phyloP scores from a whole-genome alignment of 2,329 filamentous ascomycete species.

The Cylindrodendrum hubeiense region DNA sequence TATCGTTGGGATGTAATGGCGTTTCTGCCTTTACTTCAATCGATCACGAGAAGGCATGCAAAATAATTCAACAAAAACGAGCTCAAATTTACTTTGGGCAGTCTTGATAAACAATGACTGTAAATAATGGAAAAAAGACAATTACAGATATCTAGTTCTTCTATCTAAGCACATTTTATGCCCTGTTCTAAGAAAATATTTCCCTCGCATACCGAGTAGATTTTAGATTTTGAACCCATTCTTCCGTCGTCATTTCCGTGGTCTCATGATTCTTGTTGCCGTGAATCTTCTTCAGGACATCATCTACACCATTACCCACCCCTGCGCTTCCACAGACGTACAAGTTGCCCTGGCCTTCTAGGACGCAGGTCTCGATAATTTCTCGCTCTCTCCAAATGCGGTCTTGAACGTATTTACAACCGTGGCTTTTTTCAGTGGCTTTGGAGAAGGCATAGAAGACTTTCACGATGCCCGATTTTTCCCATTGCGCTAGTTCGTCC shows the following conservation, averaged over 20 bases:
- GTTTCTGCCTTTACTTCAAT: too few species aligned
- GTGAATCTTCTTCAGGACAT: slow-evolving; percentile 21
- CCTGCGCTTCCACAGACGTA: slow-evolving; percentile 25
- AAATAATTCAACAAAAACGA: too few species aligned
- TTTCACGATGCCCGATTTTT: slow-evolving; percentile 60
- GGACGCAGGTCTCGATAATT: neutral
- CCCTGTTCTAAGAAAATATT: slow-evolving; percentile 13
- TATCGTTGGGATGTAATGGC: too few species aligned
- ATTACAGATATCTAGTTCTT: too few species aligned
- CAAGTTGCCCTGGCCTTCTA: slow-evolving; percentile 11
- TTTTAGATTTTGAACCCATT: slow-evolving; percentile 17
- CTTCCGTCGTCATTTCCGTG: slow-evolving; percentile 1
- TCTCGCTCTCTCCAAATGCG: slow-evolving; percentile 16
- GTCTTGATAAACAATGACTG: too few species aligned
- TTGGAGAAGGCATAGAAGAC: slow-evolving; percentile 65
- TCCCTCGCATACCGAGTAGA: slow-evolving; percentile 15
- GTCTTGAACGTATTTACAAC: slow-evolving; percentile 26
- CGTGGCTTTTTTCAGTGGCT: slow-evolving; percentile 10
- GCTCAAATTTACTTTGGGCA: too few species aligned
- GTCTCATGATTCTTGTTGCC: neutral
- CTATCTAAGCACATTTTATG: too few species aligned
- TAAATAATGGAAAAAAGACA: too few species aligned
- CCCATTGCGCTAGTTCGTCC: slow-evolving; percentile 60
- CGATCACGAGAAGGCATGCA: too few species aligned
- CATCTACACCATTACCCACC: slow-evolving; percentile 18